Evolutionary conservation across 768 basidiomycete genomes (phyloP).

Genomic region (Russula brevipes): DNA sequence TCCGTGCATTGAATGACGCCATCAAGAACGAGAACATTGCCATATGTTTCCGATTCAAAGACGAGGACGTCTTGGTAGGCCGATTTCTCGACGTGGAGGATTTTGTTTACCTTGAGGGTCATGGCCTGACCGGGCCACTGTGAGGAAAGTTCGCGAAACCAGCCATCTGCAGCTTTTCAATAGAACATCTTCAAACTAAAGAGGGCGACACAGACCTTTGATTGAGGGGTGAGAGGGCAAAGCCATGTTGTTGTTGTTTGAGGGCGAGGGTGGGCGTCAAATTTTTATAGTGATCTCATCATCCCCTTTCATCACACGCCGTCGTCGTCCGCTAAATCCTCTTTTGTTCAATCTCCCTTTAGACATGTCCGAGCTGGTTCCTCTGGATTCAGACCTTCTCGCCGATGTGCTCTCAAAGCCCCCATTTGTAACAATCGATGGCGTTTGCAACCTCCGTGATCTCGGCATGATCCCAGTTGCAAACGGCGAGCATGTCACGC

Average conservation of each 20-base stretch:
- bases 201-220: constrained; percentile 27
- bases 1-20: constrained; percentile 97
- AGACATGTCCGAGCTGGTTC: constrained; percentile 42
- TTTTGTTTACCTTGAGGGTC: constrained; percentile 93
- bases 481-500: constrained; percentile 45
- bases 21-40: constrained; percentile 95
- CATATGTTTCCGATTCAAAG: constrained; percentile 92
- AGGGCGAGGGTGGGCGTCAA: neutral
- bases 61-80: constrained; percentile 96
- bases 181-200: neutral
- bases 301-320: neutral
- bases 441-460: constrained; percentile 72
- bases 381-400: constrained; percentile 63
- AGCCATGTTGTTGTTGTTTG: constrained; percentile 29
- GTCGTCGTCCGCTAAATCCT: neutral
- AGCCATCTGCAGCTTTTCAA: constrained; percentile 57
- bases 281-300: neutral
- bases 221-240: constrained; percentile 38
- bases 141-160: constrained; percentile 91
- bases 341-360: neutral
- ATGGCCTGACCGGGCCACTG: constrained; percentile 99
- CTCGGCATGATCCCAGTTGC: constrained; percentile 57
- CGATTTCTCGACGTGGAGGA: constrained; percentile 90
- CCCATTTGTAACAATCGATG: constrained; percentile 66
- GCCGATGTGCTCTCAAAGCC: constrained; percentile 57